Percentiles rank a stretch among this genome's conserved stretches.
Evolutionary conservation across 1,284 basidiomycete genomes (phyloP).

Genomic region (Melampsora larici-populina): DNA sequence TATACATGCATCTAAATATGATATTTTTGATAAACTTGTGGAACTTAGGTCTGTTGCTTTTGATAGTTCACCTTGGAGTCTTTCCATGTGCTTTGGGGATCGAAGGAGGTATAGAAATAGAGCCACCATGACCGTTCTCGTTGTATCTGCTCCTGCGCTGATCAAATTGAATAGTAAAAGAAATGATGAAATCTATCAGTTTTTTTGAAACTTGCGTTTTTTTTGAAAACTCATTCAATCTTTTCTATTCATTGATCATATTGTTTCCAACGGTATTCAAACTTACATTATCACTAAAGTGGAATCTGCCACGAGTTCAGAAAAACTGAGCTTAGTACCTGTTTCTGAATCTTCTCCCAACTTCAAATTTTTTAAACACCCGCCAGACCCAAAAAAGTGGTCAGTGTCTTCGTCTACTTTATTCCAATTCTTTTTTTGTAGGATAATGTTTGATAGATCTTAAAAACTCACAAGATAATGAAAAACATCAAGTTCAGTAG

Average conservation of each 20-base stretch:
- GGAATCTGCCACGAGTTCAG: conserved; percentile 34
- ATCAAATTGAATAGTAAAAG: background rate
- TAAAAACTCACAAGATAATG: conserved; percentile 36
- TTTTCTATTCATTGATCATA: too few relatives aligned
- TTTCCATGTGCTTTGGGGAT: conserved; percentile 47
- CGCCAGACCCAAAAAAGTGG: background rate
- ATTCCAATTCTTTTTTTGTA: background rate
- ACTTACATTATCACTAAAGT: conserved; percentile 35
- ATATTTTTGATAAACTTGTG: conserved; percentile 46
- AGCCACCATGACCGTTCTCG: conserved; percentile 48
- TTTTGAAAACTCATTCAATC: too few relatives aligned
- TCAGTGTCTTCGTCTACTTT: background rate
- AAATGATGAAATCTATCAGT: background rate
- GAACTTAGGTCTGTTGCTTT: conserved; percentile 47
- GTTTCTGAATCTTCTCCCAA: conserved; percentile 39
- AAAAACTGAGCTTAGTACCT: conserved; percentile 15
- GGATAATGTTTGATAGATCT: too few relatives aligned
- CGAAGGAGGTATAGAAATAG: conserved; percentile 50
- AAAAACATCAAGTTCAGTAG: conserved; percentile 31
- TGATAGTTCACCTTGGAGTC: conserved; percentile 49
- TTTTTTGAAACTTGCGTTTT: too few relatives aligned
- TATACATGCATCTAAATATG: conserved; percentile 51
- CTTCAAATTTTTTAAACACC: background rate
- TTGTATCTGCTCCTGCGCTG: conserved; percentile 51
- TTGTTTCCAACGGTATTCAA: background rate